These are phyloP conservation scores for Talaromyces rugulosus DNA, from an alignment of 2,329 filamentous ascomycete genomes.

Conservation along the genomic window DNA sequence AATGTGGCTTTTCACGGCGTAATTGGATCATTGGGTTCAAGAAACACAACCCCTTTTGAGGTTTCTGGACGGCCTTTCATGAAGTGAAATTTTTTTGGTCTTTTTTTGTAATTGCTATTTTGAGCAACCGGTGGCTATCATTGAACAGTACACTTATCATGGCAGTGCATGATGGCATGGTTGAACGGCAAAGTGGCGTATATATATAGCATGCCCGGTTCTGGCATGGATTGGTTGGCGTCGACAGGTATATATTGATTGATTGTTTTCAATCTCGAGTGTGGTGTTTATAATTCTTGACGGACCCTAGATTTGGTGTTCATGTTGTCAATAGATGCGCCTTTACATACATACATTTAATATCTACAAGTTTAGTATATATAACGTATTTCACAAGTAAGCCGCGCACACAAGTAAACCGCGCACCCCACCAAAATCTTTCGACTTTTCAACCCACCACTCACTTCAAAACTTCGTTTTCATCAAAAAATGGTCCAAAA, in stretches of 20 bases:
- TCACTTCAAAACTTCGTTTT: too few species aligned
- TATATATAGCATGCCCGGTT: constrained; percentile 2
- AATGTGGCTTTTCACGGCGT: not conserved
- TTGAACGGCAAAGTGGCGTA: not conserved
- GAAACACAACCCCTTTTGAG: not conserved
- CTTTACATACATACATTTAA: not conserved
- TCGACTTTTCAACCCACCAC: too few species aligned
- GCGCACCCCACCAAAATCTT: not conserved
- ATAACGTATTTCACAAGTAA: not conserved
- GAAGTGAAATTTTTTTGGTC: not conserved
- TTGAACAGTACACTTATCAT: not conserved
- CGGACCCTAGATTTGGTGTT: not conserved
- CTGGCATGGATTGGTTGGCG: not conserved
- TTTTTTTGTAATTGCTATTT: not conserved
- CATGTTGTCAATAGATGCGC: not conserved
- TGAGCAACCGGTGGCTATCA: not conserved
- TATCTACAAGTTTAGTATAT: too few species aligned
- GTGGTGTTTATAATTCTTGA: not conserved
- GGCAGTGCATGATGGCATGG: not conserved
- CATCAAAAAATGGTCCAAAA: too few species aligned
- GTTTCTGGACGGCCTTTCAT: not conserved
- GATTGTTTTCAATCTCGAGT: not conserved
- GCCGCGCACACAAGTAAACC: not conserved
- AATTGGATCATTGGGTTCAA: not conserved
- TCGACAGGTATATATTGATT: constrained; percentile 15